These are phyloP conservation scores for Fraxinus sp. DNA, from an alignment of 305 asterid species.

Conservation along the genomic window DNA sequence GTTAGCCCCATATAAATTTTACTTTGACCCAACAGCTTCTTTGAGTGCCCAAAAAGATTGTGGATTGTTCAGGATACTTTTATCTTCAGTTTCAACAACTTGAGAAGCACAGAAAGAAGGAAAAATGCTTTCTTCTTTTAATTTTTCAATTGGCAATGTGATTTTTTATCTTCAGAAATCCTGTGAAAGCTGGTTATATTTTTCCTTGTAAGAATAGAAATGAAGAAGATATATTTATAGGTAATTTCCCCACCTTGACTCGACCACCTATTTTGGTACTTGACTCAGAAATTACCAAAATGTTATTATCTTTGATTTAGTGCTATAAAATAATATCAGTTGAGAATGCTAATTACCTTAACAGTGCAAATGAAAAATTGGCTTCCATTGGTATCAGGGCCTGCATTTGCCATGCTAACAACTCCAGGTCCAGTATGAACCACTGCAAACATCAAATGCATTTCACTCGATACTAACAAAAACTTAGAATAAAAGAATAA, in stretches of 20 bases:
- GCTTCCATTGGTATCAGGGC: conserved; percentile 97
- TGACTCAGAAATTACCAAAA: background rate
- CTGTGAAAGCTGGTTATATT: background rate
- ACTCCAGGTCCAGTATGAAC: conserved; percentile 91
- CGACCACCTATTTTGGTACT: conserved; percentile 5
- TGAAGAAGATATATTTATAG: background rate
- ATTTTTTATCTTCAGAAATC: background rate
- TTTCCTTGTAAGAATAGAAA: background rate
- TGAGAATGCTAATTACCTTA: conserved; percentile 51
- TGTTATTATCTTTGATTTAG: background rate
- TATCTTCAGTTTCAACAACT: background rate
- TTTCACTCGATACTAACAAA: conserved; percentile 9
- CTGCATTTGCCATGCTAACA: conserved; percentile 99
- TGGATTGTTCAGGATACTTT: background rate
- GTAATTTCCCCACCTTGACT: background rate
- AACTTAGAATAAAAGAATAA: conserved; percentile 9
- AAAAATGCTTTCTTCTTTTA: background rate
- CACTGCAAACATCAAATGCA: conserved; percentile 50
- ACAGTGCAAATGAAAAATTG: conserved; percentile 94
- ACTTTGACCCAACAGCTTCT: background rate
- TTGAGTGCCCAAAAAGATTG: background rate
- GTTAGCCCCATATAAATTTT: background rate
- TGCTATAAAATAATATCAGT: background rate
- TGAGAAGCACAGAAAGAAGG: background rate
- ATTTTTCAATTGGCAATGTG: background rate